Base-by-base conservation (phyloP, 225 moss, liverwort and hornwort species). In the Bryoerythrophyllum caledonicum region DNA sequence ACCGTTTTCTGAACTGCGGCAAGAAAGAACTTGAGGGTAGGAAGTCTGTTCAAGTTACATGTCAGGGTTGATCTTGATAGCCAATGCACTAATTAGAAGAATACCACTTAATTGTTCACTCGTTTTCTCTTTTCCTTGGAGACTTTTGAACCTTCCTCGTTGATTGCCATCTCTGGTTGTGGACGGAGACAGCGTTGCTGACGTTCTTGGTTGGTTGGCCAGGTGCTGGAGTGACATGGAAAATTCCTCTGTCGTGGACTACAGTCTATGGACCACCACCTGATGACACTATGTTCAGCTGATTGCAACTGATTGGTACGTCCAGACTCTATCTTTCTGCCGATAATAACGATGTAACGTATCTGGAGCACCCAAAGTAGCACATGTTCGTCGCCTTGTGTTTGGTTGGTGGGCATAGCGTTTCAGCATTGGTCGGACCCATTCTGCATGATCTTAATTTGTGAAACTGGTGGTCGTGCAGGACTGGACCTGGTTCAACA, bases 211-310 rank as follows among this genome's bases (percentile, higher is more conserved):
- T 16, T 67, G 20, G 16, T 26, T 74, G 84, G 64, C 60, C 75
- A 82, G 74, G 82, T 79, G 68, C 79, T 59, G 80, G 70, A 71
- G 72, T 75, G 12, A 59, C 82, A 11, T 88, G 89, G 89, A 89
- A 82, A 65, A 80, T 93, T 73, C 95, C 97, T 13, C 75, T 91
- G 54, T 99, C 97, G 34, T 99, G 95, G 93, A 89, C 83, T 56
- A 99, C 97, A 49, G 91, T 95, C 49, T 99, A 94, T 73, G 97
- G 95, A 3, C 97, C 95, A 64, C 90, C 95, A 74, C 89, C 91
- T n/a, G 97, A 99, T 76, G 86, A 88, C 40, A 89, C 84, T 17
- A 91, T 99, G 78, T 95, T 91, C 85, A 83, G 90, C 49, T 90
- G 72, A 81, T 64, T 46, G 62, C 38, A 25, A 71, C 71, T 41